phyloP scores from a whole-genome alignment of 306 rosid species.

The Vachellia collinsii region DNA sequence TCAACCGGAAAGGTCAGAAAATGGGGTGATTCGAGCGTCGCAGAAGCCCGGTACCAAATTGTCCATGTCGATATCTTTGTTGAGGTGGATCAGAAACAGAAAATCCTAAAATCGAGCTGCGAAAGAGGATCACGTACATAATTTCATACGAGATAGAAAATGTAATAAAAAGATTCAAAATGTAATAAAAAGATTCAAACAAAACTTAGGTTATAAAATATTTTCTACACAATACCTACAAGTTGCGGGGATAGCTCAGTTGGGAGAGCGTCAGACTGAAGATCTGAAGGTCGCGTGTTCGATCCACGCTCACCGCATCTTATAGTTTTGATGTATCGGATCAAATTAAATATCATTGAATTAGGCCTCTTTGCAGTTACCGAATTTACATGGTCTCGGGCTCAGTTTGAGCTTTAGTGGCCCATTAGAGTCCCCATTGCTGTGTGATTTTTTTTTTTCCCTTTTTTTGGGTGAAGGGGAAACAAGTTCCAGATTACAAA shows the following conservation, averaged over 20 bases:
- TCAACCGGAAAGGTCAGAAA: not conserved
- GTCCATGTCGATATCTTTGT: not conserved
- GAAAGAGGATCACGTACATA: not conserved
- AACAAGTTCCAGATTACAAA: too few relatives aligned
- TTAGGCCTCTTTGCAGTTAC: too few relatives aligned
- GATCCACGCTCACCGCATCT: conserved; percentile 19
- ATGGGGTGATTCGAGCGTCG: too few relatives aligned
- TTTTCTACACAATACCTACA: too few relatives aligned
- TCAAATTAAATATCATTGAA: too few relatives aligned
- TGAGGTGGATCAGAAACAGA: not conserved
- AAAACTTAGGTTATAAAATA: too few relatives aligned
- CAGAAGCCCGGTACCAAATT: not conserved
- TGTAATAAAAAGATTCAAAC: too few relatives aligned
- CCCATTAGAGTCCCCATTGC: too few relatives aligned
- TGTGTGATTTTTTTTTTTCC: too few relatives aligned
- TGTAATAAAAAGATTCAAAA: not conserved
- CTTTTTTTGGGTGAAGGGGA: too few relatives aligned
- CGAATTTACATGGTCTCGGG: too few relatives aligned
- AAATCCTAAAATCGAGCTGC: not conserved
- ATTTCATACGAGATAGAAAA: not conserved
- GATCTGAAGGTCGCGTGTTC: conserved; percentile 29
- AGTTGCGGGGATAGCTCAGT: conserved; percentile 18
- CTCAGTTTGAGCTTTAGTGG: too few relatives aligned
- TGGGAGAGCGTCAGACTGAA: conserved; percentile 33
- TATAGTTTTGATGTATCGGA: not conserved